Base-by-base conservation (phyloP, 345 rosid species). In the Linum trigynum region DNA sequence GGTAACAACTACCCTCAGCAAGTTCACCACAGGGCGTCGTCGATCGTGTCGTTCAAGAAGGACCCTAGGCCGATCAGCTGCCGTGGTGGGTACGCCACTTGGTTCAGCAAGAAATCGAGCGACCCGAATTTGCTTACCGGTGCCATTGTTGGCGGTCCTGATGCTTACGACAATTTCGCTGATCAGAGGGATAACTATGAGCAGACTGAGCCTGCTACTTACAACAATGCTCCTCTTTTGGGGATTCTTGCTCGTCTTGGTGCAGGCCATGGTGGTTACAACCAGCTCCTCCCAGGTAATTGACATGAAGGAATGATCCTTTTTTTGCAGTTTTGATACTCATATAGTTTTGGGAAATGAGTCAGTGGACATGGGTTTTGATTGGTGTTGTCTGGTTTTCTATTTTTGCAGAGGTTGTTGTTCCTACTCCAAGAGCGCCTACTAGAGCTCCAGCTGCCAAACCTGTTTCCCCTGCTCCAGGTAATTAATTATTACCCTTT, bases 161-260 rank as follows among this genome's bases (percentile, higher is more conserved):
- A 91, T 82, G 96, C 90, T 17, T 91, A 90, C 5, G 97, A 95
- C 69, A 82, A 89, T 75, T 95, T 95, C 67, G 95, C 95, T 51
- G 99, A 95, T 57, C 76, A 83, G 69, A 89, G 99, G 70, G 95
- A 91, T 61, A 91, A 95, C 69, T 95, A 91, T 65, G 86, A 95
- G 74, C 99, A 94, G 74, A 91, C 99, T 10, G 99, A 94, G 76
- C 99, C 99, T 16, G 97, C 99, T 42, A 90, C 97, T 59, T 95
- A 95, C 79, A 95, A 91, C 80, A 95, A 95, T 70, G 97, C 99
- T 64, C 99, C 97, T 14, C 79, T 95, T 4, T 82, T 91, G 12
- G 99, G 99, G 59, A 77, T 89, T 67, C 75, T 95, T 75, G 99
- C 99, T 40, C 75, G 97, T n/a, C 74, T 94, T 10, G 63, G 72